A percentile compares a stretch with the other conserved stretches of the same genome.
phyloP scores from a whole-genome alignment of 352 stramenopile species.

The Phytophthora syringae region DNA sequence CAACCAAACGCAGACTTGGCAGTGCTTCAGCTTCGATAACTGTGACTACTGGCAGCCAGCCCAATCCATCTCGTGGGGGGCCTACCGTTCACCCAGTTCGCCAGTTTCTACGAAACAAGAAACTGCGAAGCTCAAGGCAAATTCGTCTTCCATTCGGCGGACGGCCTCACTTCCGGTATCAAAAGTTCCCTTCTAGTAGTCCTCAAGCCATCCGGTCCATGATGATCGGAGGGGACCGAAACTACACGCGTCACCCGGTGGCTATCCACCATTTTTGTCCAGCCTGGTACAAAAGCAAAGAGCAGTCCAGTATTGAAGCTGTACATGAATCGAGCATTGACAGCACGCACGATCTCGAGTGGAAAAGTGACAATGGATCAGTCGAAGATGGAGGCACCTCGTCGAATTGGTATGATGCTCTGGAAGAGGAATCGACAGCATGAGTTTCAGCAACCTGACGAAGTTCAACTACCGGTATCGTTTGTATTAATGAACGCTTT shows the following conservation, averaged over 20 bases:
- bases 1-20: background rate
- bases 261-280: conserved; percentile 2
- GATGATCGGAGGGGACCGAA: background rate
- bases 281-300: background rate
- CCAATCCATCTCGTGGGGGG: background rate
- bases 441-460: too few relatives aligned
- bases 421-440: background rate
- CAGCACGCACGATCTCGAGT: background rate
- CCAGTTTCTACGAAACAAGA: background rate
- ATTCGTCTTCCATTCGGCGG: background rate
- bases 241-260: conserved; percentile 1
- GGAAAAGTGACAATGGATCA: background rate
- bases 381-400: background rate
- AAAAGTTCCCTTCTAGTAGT: background rate
- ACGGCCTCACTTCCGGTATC: background rate
- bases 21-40: background rate
- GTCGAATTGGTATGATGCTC: background rate
- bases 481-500: too few relatives aligned
- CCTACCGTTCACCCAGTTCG: background rate
- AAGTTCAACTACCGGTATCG: too few relatives aligned
- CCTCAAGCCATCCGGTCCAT: background rate
- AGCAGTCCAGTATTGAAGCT: background rate
- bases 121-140: background rate
- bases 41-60: background rate
- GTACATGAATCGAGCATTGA: background rate